Evolutionary conservation across 139 green algal species (phyloP).

Genomic region (Chlamydomonas urium): DNA sequence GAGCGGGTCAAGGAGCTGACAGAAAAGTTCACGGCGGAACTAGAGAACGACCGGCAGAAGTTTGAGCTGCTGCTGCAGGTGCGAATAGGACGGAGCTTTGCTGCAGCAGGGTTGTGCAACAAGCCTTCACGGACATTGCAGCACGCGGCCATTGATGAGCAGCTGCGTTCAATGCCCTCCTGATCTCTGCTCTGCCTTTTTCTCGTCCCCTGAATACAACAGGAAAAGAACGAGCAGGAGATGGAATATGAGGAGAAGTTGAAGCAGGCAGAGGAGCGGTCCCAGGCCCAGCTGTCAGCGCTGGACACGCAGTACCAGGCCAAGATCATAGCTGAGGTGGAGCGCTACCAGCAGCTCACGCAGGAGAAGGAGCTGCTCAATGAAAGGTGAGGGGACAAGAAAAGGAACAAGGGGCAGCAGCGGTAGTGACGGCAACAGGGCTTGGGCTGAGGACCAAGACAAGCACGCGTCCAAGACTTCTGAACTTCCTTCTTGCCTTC

Average conservation of each 20-base stretch:
- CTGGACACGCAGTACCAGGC: conserved; percentile 78
- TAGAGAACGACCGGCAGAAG: conserved; percentile 66
- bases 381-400: no score
- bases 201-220: no score
- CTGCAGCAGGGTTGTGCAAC: no score
- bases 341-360: conserved; percentile 69
- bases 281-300: conserved; percentile 47
- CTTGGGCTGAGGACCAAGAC: no score
- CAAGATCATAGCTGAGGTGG: conserved; percentile 84
- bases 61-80: conserved; percentile 69
- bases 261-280: conserved; percentile 49
- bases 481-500: background rate
- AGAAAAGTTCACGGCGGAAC: conserved; percentile 70
- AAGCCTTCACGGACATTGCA: no score
- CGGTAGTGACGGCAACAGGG: no score
- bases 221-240: conserved; percentile 75
- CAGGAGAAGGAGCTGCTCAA: conserved; percentile 76
- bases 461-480: no score
- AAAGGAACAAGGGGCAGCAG: no score
- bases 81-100: no score
- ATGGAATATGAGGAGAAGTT: conserved; percentile 68
- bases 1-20: conserved; percentile 75
- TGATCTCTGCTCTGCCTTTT: no score
- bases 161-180: no score
- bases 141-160: no score